Evolutionary conservation across 345 rosid species (phyloP), one percentile per base, ranked within the genome.

Genomic region (Syzygium aqueum): DNA sequence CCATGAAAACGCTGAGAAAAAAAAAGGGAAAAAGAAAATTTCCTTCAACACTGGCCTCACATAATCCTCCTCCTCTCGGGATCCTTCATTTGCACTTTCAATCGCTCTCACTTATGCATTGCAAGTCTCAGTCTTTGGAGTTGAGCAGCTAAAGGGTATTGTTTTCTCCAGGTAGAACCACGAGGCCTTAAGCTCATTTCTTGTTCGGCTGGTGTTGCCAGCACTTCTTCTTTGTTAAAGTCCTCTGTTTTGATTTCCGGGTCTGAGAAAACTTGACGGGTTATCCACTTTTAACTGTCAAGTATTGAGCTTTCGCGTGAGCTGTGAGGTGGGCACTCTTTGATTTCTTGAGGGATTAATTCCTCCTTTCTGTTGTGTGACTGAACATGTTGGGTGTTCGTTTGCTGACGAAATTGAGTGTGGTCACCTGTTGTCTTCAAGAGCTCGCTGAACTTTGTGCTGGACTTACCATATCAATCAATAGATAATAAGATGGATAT

Each of bases 81-180:
- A 87, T 84, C 83, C 61, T 84, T 87, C 89, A 12, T n/a, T 22
- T 87, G 84, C 86, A 17, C 80, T 63, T 27, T 87, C 89, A 87
- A 40, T 63, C 78, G 28, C 61, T 87, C 51, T 63, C 86, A 33
- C 14, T 54, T 56, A 37, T 19, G 80, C 80, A 19, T 40, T 9
- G 80, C 80, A 6, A 73, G 27, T 37, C 25, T 22, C 49, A 1
- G 80, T 73, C 80, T 12, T 37, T 73, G 25, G 19, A 37, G 11
- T 73, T 37, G 49, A 67, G 46, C 12, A 17, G 80, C 46, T 37
- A 1, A 40, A 7, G 13, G 49, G 49, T 1, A 6, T 33, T 73
- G 25, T 22, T 11, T 73, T 37, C 40, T 30, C 49, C 13, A 37
- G 80, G 80, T 73, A 73, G 49, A 73, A 73, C 80, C 11, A 3